Evolutionary conservation across 768 basidiomycete species (phyloP).

Genomic region (Trametes cinnabarina): DNA sequence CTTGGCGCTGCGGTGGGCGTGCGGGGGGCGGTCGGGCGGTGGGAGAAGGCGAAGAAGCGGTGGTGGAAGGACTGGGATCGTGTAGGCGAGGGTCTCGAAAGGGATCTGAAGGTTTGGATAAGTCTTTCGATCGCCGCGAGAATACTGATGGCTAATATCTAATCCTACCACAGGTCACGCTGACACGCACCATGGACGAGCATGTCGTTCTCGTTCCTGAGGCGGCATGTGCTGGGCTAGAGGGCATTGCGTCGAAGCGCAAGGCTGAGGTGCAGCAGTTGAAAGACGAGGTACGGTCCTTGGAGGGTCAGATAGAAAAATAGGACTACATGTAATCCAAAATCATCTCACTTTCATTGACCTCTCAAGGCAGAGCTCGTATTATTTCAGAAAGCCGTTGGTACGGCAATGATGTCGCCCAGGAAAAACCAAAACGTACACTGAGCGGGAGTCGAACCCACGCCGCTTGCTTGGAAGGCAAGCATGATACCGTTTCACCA

Average conservation of each 20-base stretch:
- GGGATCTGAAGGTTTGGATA: slow-evolving; percentile 58
- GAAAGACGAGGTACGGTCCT: slow-evolving; percentile 40
- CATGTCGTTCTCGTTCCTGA: slow-evolving; percentile 53
- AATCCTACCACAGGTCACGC: slow-evolving; percentile 39
- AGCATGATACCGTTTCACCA: slow-evolving; percentile 62
- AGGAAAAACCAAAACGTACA: slow-evolving; percentile 9
- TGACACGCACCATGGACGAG: slow-evolving; percentile 48
- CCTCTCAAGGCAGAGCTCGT: too few relatives aligned
- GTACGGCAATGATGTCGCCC: too few relatives aligned
- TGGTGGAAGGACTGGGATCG: slow-evolving; percentile 72
- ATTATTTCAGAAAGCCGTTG: too few relatives aligned
- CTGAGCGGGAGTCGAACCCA: slow-evolving; percentile 28
- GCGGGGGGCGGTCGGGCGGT: slow-evolving; percentile 62
- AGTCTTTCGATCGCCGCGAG: too few relatives aligned
- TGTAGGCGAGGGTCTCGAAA: slow-evolving; percentile 57
- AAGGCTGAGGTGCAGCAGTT: slow-evolving; percentile 46
- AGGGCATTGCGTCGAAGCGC: slow-evolving; percentile 39
- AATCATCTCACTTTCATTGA: too few relatives aligned
- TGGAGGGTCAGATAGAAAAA: slow-evolving; percentile 30
- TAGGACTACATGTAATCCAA: too few relatives aligned
- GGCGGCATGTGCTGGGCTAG: slow-evolving; percentile 47
- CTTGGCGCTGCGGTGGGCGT: slow-evolving; percentile 49
- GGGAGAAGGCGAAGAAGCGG: slow-evolving; percentile 63
- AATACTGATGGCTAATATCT: too few relatives aligned
- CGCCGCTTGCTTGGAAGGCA: slow-evolving; percentile 63